Conservation (phyloP, 192 early-diverging fungal species). For the Coemansia aciculifera region DNA sequence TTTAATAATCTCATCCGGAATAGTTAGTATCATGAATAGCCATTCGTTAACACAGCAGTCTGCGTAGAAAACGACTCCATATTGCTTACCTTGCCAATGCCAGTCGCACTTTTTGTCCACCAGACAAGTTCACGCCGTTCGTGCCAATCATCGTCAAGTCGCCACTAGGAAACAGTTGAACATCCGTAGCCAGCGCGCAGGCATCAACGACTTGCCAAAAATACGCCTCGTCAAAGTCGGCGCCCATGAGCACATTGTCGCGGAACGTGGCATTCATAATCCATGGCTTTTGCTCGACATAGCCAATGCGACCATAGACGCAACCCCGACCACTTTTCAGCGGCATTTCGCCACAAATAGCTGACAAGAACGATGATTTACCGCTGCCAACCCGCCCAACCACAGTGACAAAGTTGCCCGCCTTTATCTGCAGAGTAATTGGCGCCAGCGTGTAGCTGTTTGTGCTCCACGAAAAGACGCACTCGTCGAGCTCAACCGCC, state of each 20-base stretch:
- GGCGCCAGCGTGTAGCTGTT: constrained; percentile 58
- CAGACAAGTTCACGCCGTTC: constrained; percentile 59
- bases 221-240: constrained; percentile 29
- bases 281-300: constrained; percentile 45
- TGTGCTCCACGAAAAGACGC: constrained; percentile 31
- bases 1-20: not conserved
- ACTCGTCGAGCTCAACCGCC: constrained; percentile 15
- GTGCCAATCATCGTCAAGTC: constrained; percentile 60
- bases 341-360: constrained; percentile 85
- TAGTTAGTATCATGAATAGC: not conserved
- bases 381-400: constrained; percentile 84
- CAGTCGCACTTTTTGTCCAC: constrained; percentile 66
- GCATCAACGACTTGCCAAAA: constrained; percentile 24
- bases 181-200: constrained; percentile 32
- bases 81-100: constrained; percentile 56
- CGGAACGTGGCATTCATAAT: constrained; percentile 47
- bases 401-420: constrained; percentile 71
- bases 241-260: constrained; percentile 51
- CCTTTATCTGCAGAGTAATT: constrained; percentile 59
- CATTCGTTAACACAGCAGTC: not conserved
- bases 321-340: constrained; percentile 63
- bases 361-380: constrained; percentile 64
- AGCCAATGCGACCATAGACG: constrained; percentile 61
- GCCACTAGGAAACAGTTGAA: constrained; percentile 20
- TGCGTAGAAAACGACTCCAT: not conserved